phyloP scores from a whole-genome alignment of 768 basidiomycete species.

The Mycena floridula region DNA sequence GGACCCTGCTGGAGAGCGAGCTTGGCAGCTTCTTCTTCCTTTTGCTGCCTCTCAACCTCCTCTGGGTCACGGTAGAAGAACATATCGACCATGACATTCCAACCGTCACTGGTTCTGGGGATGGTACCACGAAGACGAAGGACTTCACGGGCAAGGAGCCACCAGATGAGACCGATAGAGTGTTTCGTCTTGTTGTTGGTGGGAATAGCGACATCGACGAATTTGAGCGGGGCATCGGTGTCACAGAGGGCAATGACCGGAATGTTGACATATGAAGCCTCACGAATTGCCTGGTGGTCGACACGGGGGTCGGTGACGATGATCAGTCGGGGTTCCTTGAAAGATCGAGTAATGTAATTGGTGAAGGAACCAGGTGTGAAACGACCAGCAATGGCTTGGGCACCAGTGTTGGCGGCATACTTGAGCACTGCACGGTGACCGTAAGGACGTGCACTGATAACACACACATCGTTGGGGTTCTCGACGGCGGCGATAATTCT shows the following conservation, averaged over 20 bases:
- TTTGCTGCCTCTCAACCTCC: constrained; percentile 97
- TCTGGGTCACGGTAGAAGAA: constrained; percentile 99
- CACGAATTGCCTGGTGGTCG: constrained; percentile 99
- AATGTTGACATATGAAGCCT: constrained; percentile 99
- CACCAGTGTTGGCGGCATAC: constrained; percentile 96
- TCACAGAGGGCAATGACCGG: constrained; percentile 99
- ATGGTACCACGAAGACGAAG: constrained; percentile 93
- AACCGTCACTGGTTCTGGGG: constrained; percentile 85
- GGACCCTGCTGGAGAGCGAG: constrained; percentile 51
- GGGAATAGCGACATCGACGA: constrained; percentile 97
- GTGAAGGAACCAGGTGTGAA: constrained; percentile 99
- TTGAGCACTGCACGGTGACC: constrained; percentile 99
- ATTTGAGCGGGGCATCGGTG: constrained; percentile 95
- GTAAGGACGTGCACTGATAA: constrained; percentile 97
- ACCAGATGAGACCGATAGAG: constrained; percentile 96
- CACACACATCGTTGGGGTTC: constrained; percentile 97
- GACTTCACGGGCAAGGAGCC: constrained; percentile 95
- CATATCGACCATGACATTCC: constrained; percentile 99
- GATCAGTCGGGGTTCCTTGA: constrained; percentile 99
- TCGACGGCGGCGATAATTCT: constrained; percentile 96
- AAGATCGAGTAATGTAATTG: constrained; percentile 99
- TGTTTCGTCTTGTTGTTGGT: constrained; percentile 99
- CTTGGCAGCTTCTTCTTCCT: constrained; percentile 89
- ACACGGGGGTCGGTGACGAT: constrained; percentile 98
- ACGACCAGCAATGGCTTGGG: constrained; percentile 97